Base-by-base conservation (phyloP, 2,329 filamentous ascomycete genomes). In the Curvularia verruculosa region DNA sequence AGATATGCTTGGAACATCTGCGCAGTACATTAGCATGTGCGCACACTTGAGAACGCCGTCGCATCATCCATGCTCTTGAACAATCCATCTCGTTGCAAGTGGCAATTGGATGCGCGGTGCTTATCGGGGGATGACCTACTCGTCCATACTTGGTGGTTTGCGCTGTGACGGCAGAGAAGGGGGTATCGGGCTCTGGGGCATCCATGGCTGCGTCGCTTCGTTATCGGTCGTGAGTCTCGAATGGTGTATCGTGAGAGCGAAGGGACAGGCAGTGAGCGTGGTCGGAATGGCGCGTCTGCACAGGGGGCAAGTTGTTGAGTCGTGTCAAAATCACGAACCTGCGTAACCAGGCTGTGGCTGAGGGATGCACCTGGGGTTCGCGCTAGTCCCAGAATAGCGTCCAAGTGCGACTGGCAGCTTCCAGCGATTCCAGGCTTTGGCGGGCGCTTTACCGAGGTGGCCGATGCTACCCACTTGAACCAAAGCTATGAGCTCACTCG, bases 1-100 rank as follows among this genome's bases (percentile, higher is more conserved):
- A 99, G 88, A 63, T 95, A 91, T 54, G 91, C 84, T 87, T 99
- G 95, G 77, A 96, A 98, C 82, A 92, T 86, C 92, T 97, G 78
- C 34, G 46, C 48, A 28, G 39, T 40, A 54, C 44, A 58, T 73
- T 56, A 73, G 66, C 53, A 45, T 18, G 15, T 43, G 31, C 15
- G 24, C 26, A 37, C 10, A 55, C 8, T 49, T 24, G 12, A 10
- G 9, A 24, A 15, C 5, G 19, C 24, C 34, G 3, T n/a, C 24
- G 34, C 34, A 13, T 37, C 15, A 28, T 39, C 19, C 48, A 46
- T 52, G 18, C 23, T 19, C 26, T 2, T n/a, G 8, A 28, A 10
- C 43, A 8, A 8, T 31, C 18, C 47, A 36, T 39, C 4, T 43
- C n/a, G n/a, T 36, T 26, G 24, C 29, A 39, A 29, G 3, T 2